Base-by-base conservation (phyloP, 257 asterid species). In the Rauvolfia tetraphylla region DNA sequence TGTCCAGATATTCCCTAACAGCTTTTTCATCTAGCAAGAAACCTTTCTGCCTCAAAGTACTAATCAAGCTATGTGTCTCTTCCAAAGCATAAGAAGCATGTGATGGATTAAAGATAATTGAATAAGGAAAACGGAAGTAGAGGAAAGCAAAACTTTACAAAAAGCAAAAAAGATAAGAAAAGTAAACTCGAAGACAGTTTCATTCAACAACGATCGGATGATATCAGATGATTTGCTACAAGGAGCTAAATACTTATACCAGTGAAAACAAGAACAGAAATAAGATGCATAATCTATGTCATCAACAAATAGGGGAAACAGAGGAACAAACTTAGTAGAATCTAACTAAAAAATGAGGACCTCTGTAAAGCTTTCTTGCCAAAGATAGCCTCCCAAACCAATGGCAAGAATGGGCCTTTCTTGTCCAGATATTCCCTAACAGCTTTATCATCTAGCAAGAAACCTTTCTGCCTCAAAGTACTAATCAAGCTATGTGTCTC, bases 321-420 rank as follows among this genome's bases (percentile, higher is more conserved):
- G n/a, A 62, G 42, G 12, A 31, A 62, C 34, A 31, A 31, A 62
- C 12, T 29, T 17, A 44, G 23, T 18, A 54, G 56, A 58, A 73
- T 59, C 68, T 73, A 74, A 62, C 67, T 56, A 85, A 75, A 90
- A 88, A 83, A 68, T 74, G 91, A 84, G 18, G 75, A 75, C 77
- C 83, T 84, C 82, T 81, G 86, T 18, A 90, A 78, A 79, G 90
- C 83, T 79, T 89, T 91, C 53, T 81, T 88, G 66, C 99, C 98
- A 22, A 92, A 69, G 58, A 92, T 89, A 17, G 98, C 97, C 83
- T 92, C 97, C 98, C 96, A 95, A 39, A 91, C 95, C 88, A 82
- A 54, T 59, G 98, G 90, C 81, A 58, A 71, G 86, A 92, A 95
- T 1, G 96, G 96, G 1, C 97, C 97, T 73, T 86, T 92, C 93